Conservation (phyloP, 352 stramenopile species). For the Globisporangium carolinianum region DNA sequence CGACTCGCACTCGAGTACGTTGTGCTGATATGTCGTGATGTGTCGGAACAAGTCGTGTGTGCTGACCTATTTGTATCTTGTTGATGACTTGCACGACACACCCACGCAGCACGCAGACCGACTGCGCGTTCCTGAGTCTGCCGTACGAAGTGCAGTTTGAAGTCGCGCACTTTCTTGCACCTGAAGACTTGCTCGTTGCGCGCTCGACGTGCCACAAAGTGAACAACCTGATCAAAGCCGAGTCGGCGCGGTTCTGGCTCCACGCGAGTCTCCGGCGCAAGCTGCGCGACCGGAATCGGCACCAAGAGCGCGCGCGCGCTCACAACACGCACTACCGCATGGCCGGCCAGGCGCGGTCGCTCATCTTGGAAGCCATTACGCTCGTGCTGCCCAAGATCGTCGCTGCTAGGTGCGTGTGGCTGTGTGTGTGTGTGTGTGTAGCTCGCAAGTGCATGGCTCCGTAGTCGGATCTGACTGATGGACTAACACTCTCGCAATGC, state of each 20-base stretch:
- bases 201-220: slow-evolving; percentile 74
- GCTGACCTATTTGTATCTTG: background rate
- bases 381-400: slow-evolving; percentile 74
- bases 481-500: slow-evolving; percentile 1
- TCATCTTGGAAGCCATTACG: slow-evolving; percentile 77
- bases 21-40: background rate
- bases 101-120: slow-evolving; percentile 40
- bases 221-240: slow-evolving; percentile 77
- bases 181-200: slow-evolving; percentile 71
- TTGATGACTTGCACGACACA: too few species aligned
- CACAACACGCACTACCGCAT: slow-evolving; percentile 40
- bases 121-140: slow-evolving; percentile 57
- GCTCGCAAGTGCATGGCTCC: too few species aligned
- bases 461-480: background rate
- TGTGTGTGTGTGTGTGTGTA: too few species aligned
- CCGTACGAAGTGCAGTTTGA: slow-evolving; percentile 82
- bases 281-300: slow-evolving; percentile 41
- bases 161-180: slow-evolving; percentile 59
- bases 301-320: slow-evolving; percentile 39
- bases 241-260: slow-evolving; percentile 81
- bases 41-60: slow-evolving; percentile 3
- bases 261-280: slow-evolving; percentile 72
- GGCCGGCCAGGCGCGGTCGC: slow-evolving; percentile 44
- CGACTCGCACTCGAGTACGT: slow-evolving; percentile 38
- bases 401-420: slow-evolving; percentile 21